Conservation (phyloP, 148 eudicot species). For the Rhododendron simsii region DNA sequence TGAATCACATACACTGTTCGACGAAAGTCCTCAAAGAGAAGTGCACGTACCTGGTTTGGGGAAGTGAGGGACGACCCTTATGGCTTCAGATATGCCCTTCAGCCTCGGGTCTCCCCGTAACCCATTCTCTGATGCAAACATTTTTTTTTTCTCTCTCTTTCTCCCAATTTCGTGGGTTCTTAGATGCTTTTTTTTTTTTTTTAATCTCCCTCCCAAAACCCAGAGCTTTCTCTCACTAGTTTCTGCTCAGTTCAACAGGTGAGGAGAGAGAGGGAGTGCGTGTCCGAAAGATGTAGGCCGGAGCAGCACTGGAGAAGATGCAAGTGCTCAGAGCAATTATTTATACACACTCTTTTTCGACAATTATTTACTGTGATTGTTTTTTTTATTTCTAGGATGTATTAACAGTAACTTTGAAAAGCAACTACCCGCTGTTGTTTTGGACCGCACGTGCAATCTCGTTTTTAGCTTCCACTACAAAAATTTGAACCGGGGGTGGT, state of each 20-base stretch:
- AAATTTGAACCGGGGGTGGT: no score
- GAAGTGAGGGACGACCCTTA: slow-evolving; percentile 83
- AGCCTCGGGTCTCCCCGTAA: slow-evolving; percentile 84
- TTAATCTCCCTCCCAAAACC: neutral
- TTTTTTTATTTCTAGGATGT: neutral
- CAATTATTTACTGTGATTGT: neutral
- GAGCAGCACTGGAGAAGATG: slow-evolving; percentile 32
- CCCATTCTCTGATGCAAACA: slow-evolving; percentile 92
- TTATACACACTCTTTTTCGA: slow-evolving; percentile 15
- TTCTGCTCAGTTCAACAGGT: slow-evolving; percentile 4
- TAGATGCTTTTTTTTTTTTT: no score
- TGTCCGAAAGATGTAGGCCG: slow-evolving; percentile 14
- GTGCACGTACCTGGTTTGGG: slow-evolving; percentile 70
- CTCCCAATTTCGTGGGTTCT: slow-evolving; percentile 1
- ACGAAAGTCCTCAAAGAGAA: neutral
- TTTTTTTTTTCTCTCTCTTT: slow-evolving; percentile 12
- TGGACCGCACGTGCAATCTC: neutral
- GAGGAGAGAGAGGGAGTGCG: slow-evolving; percentile 5
- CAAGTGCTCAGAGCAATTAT: slow-evolving; percentile 25
- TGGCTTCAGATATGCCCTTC: slow-evolving; percentile 74
- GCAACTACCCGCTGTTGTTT: neutral
- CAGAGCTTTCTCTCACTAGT: neutral
- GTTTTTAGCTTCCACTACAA: neutral
- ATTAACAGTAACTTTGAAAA: neutral
- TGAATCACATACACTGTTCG: neutral